Conservation (phyloP, 768 basidiomycete species). For the Amanita brunnescens region DNA sequence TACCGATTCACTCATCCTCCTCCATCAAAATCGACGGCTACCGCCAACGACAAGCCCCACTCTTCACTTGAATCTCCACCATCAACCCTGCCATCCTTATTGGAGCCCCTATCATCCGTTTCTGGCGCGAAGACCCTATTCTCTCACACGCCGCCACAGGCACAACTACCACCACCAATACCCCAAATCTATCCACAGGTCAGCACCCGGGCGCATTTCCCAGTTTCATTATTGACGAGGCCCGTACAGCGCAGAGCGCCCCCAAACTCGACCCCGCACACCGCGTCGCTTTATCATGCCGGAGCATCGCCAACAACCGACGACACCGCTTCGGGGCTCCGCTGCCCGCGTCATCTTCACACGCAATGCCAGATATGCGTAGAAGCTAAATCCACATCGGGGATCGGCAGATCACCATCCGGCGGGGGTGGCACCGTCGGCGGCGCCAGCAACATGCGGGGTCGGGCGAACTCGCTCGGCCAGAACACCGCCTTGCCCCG, state of each 20-base stretch:
- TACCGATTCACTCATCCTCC: constrained; percentile 30
- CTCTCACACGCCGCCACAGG: neutral
- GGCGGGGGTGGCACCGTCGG: constrained; percentile 19
- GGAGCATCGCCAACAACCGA: constrained; percentile 56
- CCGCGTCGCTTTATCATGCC: constrained; percentile 42
- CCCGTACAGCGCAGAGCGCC: constrained; percentile 4
- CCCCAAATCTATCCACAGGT: constrained; percentile 2
- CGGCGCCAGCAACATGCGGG: constrained; percentile 9
- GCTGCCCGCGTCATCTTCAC: constrained; percentile 68
- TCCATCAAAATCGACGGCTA: constrained; percentile 16
- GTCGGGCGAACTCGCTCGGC: neutral
- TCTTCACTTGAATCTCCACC: constrained; percentile 15
- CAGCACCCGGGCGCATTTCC: constrained; percentile 8
- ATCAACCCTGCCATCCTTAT: constrained; percentile 9
- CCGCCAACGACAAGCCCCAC: constrained; percentile 16
- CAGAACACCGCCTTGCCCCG: neutral
- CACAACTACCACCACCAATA: neutral
- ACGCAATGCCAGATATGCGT: constrained; percentile 71
- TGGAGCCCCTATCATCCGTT: constrained; percentile 9
- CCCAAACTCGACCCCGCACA: constrained; percentile 30
- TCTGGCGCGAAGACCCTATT: constrained; percentile 13
- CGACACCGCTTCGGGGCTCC: constrained; percentile 52
- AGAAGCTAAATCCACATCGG: constrained; percentile 37
- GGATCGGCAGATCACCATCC: constrained; percentile 13
- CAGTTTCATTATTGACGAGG: constrained; percentile 12